Base-by-base conservation (phyloP, 1,139 yeast species). In the Pichia sp. region DNA sequence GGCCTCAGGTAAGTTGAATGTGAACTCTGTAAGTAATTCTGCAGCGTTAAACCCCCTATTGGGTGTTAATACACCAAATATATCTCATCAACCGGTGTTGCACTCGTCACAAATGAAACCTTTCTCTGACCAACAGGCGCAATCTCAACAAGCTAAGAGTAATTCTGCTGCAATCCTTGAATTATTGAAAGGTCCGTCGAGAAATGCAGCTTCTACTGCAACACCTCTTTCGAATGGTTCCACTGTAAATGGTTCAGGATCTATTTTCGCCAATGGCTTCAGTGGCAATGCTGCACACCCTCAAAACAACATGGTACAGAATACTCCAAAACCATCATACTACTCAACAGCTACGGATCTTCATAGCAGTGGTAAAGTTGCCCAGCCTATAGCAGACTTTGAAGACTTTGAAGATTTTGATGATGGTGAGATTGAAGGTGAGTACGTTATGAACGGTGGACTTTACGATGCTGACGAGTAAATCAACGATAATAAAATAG, bases 371-470 rank as follows among this genome's bases (percentile, higher is more conserved):
- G 16, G 15, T 16, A 16, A 26, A 11, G 16, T 7, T 42, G 2
- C 16, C 29, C 6, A 16, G 11, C 8, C 30, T 8, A 13, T 44
- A 8, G 63, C 56, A 1, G 61, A 61, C 16, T 58, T 57, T 13
- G 52, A 57, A n/a, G 63, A 64, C 26, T 53, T 53, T 46, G 62
- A 62, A 13, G 67, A 62, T 19, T 56, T 61, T 49, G 61, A 58
- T 2, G 65, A 59, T 4, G 59, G 52, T 11, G 60, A 59, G 43
- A 58, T 53, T 42, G 64, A 59, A 11, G 60, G 55, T n/a, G 63
- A 61, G 55, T 51, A 57, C 41, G 43, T 48, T 5, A 34, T 43
- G 16, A 54, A 57, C 38, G 56, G 51, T 38, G 58, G 54, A 8
- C 42, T 56, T 4, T 54, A 56, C 26, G 55, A 38, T 13, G 51